Conservation (phyloP, 805 yeast species). For the Saccharomycopsis fodiens region DNA sequence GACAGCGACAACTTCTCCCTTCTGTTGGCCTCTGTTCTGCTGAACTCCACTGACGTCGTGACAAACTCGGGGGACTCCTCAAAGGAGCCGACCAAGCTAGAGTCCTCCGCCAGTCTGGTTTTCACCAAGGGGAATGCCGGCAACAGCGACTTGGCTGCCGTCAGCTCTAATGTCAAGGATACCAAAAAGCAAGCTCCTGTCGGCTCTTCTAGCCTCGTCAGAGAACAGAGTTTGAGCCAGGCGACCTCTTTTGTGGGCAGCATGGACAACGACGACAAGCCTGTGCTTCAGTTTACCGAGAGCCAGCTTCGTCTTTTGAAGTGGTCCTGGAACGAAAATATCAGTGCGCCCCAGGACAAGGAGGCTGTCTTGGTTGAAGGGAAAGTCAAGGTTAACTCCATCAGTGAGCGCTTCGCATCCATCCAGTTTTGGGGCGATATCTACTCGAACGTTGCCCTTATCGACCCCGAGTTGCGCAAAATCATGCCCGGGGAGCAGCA, state of each 20-base stretch:
- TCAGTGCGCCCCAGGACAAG: constrained; percentile 9
- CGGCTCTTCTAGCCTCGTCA: constrained; percentile 6
- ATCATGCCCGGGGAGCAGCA: constrained; percentile 19
- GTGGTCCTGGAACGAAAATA: constrained; percentile 20
- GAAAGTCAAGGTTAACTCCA: constrained; percentile 6
- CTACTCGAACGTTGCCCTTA: constrained; percentile 12
- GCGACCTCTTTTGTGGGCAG: constrained; percentile 1
- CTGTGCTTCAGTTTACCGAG: constrained; percentile 12
- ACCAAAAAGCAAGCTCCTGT: too few relatives aligned
- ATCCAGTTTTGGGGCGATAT: constrained; percentile 21
- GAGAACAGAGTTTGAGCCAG: background rate
- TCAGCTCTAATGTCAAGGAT: background rate
- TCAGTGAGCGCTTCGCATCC: constrained; percentile 17
- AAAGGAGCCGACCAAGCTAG: background rate
- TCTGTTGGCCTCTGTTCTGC: constrained; percentile 8
- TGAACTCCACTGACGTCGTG: constrained; percentile 6
- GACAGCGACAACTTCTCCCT: constrained; percentile 17
- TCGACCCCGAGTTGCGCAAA: constrained; percentile 16
- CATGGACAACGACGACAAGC: background rate
- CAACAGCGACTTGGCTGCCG: background rate
- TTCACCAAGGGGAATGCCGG: background rate
- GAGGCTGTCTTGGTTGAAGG: constrained; percentile 1
- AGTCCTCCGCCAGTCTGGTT: constrained; percentile 2
- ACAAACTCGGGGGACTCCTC: background rate
- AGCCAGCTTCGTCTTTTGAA: constrained; percentile 15